Evolutionary conservation across 1,284 basidiomycete species (phyloP), one percentile per base, ranked within the genome.

Genomic region (Ustilago curta): DNA sequence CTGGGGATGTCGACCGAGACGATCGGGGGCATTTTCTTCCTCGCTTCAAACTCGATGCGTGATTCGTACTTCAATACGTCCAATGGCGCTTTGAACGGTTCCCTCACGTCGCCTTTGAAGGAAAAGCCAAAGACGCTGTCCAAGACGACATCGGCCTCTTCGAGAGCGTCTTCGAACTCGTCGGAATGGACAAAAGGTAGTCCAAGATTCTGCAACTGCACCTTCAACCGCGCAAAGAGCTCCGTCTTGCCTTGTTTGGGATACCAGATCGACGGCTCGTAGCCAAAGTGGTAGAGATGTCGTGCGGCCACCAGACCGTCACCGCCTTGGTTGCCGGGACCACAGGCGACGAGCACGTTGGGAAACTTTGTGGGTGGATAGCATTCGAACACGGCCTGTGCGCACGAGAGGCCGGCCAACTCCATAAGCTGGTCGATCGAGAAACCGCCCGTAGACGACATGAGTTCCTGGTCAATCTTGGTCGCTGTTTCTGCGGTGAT

Each of bases 91-190:
- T 94, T 91, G 85, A 98, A 99, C 0, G 97, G 97, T 3, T 91
- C 87, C 12, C 97, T 91, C 89, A 92, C 77, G n/a, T 83, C 77
- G 25, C 83, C 85, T 23, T 92, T 88, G 89, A 98, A 99, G 1
- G 94, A 97, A 87, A 99, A 99, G 4, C 97, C 96, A 79, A 99
- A 99, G 70, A 99, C 92, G 9, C 95, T 93, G 83, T 99, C 97
- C 49, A 99, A 88, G 18, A 99, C 89, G 32, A 97, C 91, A 85
- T 98, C 94, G 1, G 91, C 87, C 5, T 86, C 68, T 19, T 62
- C 52, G 7, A 96, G 86, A 0, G 89, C 89, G 7, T 77, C 69
- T 32, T 85, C 76, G 70, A 89, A 88, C 49, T 90, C 89, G 19
- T 86, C 85, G 4, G 88, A 86, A 16, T 76, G 68, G 9, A 83